Percentiles rank a stretch among this genome's conserved stretches.
These are phyloP conservation scores for Lepidium sativum DNA, from an alignment of 345 rosid species.

Conservation along the genomic window DNA sequence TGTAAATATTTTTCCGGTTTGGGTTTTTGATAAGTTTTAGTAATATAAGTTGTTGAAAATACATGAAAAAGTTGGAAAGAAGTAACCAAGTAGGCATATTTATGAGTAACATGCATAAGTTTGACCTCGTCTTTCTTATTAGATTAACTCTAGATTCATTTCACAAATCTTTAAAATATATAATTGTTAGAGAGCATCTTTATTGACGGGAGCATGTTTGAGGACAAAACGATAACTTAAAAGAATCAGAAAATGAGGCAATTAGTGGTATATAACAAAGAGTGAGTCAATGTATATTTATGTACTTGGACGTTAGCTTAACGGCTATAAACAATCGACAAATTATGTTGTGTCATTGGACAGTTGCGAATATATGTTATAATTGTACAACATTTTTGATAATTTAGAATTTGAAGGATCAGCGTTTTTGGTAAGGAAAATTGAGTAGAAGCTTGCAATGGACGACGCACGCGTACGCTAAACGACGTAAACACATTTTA, in stretches of 20 bases:
- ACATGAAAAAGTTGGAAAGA: no score
- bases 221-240: background rate
- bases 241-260: background rate
- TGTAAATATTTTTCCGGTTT: no score
- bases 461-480: conserved; percentile 16
- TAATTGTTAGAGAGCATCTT: background rate
- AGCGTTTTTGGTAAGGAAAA: background rate
- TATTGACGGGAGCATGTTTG: background rate
- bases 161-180: background rate
- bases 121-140: background rate
- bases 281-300: background rate
- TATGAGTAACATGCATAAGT: background rate
- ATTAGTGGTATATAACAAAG: background rate
- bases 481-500: conserved; percentile 14
- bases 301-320: background rate
- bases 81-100: no score
- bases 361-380: background rate
- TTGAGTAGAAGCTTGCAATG: background rate
- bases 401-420: background rate
- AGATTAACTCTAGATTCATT: background rate
- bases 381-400: background rate
- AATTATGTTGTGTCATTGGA: background rate
- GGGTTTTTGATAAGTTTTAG: no score
- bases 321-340: background rate
- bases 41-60: no score